phyloP scores from a whole-genome alignment of 164 flowering plant genomes.

The Akebia trifoliata region DNA sequence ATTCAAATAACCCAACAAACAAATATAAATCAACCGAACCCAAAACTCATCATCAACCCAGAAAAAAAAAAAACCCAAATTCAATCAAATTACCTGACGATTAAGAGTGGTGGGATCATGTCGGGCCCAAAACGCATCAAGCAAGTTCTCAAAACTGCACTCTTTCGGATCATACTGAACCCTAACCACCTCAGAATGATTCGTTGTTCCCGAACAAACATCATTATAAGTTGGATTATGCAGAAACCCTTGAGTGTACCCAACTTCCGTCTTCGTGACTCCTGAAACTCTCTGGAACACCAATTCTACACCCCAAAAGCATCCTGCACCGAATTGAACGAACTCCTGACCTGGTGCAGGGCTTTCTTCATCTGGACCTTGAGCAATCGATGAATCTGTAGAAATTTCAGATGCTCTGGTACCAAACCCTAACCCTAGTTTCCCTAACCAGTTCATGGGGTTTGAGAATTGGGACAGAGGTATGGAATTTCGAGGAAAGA shows the following conservation, averaged over 20 bases:
- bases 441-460: constrained; percentile 23
- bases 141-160: constrained; percentile 55
- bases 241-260: constrained; percentile 65
- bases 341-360: constrained; percentile 73
- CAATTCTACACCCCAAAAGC: constrained; percentile 92
- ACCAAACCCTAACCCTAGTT: constrained; percentile 21
- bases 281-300: constrained; percentile 82
- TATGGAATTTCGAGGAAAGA: constrained; percentile 11
- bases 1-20: neutral
- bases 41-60: neutral
- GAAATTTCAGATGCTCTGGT: constrained; percentile 11
- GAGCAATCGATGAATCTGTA: constrained; percentile 38
- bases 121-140: constrained; percentile 70
- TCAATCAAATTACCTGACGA: constrained; percentile 51
- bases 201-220: constrained; percentile 64
- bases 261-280: constrained; percentile 80
- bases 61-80: constrained; percentile 8
- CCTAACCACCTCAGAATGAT: constrained; percentile 81
- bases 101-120: constrained; percentile 90
- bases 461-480: neutral
- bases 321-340: constrained; percentile 81
- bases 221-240: constrained; percentile 72
- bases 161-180: constrained; percentile 80
- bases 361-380: constrained; percentile 70
- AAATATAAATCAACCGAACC: neutral